phyloP scores from a whole-genome alignment of 2,329 filamentous ascomycete genomes.

The Cryphonectria naterciae region DNA sequence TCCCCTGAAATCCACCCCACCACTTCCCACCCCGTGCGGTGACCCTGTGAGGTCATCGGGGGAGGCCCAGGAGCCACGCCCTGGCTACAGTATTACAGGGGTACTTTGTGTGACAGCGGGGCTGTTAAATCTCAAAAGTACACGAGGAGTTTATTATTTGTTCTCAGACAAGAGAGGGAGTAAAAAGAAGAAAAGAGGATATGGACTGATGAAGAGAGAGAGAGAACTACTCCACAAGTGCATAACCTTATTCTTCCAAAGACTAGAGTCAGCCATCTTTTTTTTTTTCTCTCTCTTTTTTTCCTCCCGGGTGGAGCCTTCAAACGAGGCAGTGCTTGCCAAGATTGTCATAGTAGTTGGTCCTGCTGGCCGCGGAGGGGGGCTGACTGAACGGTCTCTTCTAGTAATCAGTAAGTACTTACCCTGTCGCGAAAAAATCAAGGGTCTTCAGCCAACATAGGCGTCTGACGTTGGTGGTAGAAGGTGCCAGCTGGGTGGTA shows the following conservation, averaged over 20 bases:
- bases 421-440: neutral
- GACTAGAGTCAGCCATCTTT: neutral
- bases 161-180: too few species aligned
- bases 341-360: neutral
- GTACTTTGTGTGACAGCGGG: neutral
- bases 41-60: constrained; percentile 17
- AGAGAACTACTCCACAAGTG: neutral
- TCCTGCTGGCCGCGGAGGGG: neutral
- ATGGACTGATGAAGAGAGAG: neutral
- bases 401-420: neutral
- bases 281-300: too few species aligned
- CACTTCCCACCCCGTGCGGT: neutral
- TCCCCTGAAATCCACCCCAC: neutral
- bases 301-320: neutral
- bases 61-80: neutral
- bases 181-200: neutral
- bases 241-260: neutral
- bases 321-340: constrained; percentile 1
- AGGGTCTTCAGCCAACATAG: neutral
- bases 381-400: neutral
- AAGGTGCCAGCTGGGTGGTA: neutral
- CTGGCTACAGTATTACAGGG: neutral
- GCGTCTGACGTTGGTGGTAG: constrained; percentile 1
- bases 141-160: neutral
- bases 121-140: neutral